These are phyloP conservation scores for Xylaria flabelliformis DNA, from an alignment of 495 filamentous ascomycete genomes.

Conservation along the genomic window DNA sequence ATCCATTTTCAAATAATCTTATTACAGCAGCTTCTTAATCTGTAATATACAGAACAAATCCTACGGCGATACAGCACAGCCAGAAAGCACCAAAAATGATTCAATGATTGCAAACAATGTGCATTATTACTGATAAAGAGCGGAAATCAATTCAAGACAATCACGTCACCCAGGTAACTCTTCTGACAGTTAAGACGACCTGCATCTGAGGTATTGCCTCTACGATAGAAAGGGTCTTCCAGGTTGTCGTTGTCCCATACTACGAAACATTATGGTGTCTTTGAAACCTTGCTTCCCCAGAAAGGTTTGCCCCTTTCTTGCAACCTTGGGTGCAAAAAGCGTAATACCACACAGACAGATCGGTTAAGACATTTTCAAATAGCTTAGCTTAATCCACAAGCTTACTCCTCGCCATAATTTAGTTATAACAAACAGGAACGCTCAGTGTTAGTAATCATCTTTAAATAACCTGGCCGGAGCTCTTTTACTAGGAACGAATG, in stretches of 20 bases:
- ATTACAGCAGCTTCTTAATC: neutral
- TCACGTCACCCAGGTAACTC: neutral
- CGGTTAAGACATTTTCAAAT: constrained; percentile 1
- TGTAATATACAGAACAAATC: neutral
- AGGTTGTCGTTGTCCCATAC: neutral
- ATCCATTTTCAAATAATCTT: neutral
- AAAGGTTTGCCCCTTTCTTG: neutral
- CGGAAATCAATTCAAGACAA: neutral
- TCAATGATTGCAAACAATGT: neutral
- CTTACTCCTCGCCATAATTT: neutral
- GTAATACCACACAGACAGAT: neutral
- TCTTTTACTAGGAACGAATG: neutral
- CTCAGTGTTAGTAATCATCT: constrained; percentile 7
- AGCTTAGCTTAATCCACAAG: neutral
- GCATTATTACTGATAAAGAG: neutral
- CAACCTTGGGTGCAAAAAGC: neutral
- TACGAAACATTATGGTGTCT: neutral
- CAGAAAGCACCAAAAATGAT: neutral
- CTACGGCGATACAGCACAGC: neutral
- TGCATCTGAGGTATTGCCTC: neutral
- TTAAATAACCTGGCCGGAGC: neutral
- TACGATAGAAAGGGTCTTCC: neutral
- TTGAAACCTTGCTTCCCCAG: neutral
- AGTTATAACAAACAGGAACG: neutral
- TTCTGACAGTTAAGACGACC: neutral